Evolutionary conservation across 768 basidiomycete species (phyloP), one percentile per base, ranked within the genome.

Genomic region (Xerocomus brunneocitrinus): DNA sequence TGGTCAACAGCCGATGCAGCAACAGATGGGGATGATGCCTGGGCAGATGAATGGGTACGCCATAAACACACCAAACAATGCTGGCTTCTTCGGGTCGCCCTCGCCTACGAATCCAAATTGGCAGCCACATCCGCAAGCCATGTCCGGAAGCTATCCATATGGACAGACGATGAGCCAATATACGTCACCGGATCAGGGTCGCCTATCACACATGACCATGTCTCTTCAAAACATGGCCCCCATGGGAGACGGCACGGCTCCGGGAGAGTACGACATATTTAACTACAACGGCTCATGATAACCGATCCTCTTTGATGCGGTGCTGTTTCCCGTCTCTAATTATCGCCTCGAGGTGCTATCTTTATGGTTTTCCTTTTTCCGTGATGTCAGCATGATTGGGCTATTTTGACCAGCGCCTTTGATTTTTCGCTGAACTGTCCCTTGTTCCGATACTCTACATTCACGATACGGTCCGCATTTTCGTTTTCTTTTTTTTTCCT

Each of bases 241-340:
- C 53, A 67, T 71, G 51, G 64, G 64, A 60, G 80, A 80, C 61
- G 73, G 71, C 62, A 66, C 70, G 44, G 49, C 55, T 52, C 53
- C 63, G 49, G 73, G 64, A 60, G 83, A 84, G 51, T 79, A 80
- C 59, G 82, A 83, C 57, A 68, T 82, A 56, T 81, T 83, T 66
- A 81, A 79, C 63, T 85, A 83, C 79, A 74, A 69, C 59, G 72
- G 73, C 52, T 75, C 68, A 73, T 71, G 65, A 65, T 55, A 46
- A 49, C 43, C 51, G 58, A 58, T 19, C 19, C 19, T 19, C 19
- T 19, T 19, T 19, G 19, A 57, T 40, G 44, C 47, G 62, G 60
- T 50, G 51, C 48, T 55, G 50, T 62, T 49, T 52, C 49, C 61
- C 43, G 40, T 52, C 54, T 59, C 60, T 54, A 38, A 52, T 68